Percentiles rank a stretch among this genome's conserved stretches.
These are phyloP conservation scores for Trypanosoma congolense DNA, from an alignment of 208 protist genomes.

Conservation along the genomic window DNA sequence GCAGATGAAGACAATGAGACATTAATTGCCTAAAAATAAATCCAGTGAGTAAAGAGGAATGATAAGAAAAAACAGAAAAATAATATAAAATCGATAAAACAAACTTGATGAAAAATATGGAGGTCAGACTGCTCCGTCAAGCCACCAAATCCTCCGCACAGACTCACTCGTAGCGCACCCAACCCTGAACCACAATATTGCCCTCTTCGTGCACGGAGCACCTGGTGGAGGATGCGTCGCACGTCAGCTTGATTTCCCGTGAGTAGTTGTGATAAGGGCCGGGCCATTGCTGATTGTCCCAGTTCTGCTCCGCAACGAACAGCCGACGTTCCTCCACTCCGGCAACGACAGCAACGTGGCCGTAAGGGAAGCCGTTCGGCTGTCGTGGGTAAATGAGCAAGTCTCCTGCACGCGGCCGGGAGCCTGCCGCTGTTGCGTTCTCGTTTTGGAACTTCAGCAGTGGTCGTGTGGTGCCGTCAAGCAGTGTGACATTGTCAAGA, in stretches of 20 bases:
- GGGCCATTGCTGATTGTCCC: constrained; percentile 59
- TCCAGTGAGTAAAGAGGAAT: background rate
- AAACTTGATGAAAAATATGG: background rate
- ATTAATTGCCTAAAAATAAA: background rate
- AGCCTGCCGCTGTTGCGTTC: constrained; percentile 14
- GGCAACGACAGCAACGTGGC: constrained; percentile 77
- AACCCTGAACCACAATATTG: constrained; percentile 25
- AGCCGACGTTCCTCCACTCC: constrained; percentile 30
- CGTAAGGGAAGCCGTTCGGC: constrained; percentile 37
- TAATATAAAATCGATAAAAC: constrained; percentile 6
- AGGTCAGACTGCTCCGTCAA: too few relatives aligned
- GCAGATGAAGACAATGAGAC: background rate
- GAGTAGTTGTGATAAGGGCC: constrained; percentile 70
- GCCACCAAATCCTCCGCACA: constrained; percentile 2
- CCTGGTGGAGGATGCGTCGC: background rate
- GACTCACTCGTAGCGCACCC: constrained; percentile 36
- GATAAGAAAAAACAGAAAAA: constrained; percentile 12
- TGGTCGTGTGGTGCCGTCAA: constrained; percentile 29
- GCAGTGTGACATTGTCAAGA: constrained; percentile 23
- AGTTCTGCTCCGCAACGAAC: constrained; percentile 83
- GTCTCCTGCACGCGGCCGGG: constrained; percentile 39
- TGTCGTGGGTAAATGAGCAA: constrained; percentile 69
- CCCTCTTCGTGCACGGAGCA: constrained; percentile 30
- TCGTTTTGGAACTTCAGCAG: constrained; percentile 51
- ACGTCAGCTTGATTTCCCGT: constrained; percentile 19